phyloP scores from a whole-genome alignment of 2,329 filamentous ascomycete genomes.

The Westerdykella ornata region DNA sequence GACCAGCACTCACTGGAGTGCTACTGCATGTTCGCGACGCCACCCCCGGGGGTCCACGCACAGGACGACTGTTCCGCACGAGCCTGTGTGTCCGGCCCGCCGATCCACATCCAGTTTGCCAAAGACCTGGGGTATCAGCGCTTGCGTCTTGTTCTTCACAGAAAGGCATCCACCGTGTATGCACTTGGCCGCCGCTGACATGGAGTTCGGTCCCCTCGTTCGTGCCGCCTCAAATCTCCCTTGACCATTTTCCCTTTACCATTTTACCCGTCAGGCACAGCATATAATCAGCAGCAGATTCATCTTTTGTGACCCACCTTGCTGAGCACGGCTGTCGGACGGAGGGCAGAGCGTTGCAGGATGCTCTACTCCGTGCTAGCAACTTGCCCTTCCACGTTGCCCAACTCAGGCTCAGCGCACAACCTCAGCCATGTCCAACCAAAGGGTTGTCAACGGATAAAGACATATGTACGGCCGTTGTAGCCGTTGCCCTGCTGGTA shows the following conservation, averaged over 20 bases:
- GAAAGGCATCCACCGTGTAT: conserved; percentile 8
- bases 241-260: too few relatives aligned
- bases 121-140: conserved; percentile 8
- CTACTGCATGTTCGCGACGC: not conserved
- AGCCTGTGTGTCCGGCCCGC: conserved; percentile 11
- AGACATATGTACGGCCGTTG: conserved; percentile 14
- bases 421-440: conserved; percentile 12
- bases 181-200: conserved; percentile 15
- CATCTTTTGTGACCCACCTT: conserved; percentile 7
- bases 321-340: conserved; percentile 8
- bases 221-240: conserved; percentile 19
- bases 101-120: conserved; percentile 8
- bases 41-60: not conserved
- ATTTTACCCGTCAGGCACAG: conserved; percentile 25
- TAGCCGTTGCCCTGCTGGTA: conserved; percentile 15
- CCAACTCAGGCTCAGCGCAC: conserved; percentile 4
- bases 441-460: conserved; percentile 13
- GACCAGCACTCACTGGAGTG: conserved; percentile 4
- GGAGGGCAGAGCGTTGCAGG: conserved; percentile 1
- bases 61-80: conserved; percentile 6
- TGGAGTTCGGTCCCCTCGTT: conserved; percentile 18
- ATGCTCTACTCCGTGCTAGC: not conserved
- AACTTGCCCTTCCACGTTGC: conserved; percentile 2
- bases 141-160: conserved; percentile 8
- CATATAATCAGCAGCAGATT: conserved; percentile 14